A percentile compares a stretch with the other conserved stretches of the same genome.
These are phyloP conservation scores for Platanthera guangdongensis DNA, from an alignment of 106 monocot species.

Conservation along the genomic window DNA sequence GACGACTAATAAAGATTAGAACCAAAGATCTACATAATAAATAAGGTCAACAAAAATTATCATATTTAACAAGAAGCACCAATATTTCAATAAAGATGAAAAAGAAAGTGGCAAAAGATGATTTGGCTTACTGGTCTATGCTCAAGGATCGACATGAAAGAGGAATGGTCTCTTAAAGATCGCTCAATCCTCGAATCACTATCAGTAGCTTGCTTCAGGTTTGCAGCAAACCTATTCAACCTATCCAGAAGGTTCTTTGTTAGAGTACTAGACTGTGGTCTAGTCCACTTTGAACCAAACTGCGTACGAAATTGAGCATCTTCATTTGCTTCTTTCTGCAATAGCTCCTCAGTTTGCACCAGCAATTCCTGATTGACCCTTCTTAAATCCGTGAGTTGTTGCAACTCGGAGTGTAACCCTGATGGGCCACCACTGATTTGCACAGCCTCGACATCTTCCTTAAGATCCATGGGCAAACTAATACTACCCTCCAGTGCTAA, in stretches of 20 bases:
- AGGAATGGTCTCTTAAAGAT: constrained; percentile 51
- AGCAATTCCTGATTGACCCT: constrained; percentile 64
- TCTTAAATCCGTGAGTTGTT: constrained; percentile 63
- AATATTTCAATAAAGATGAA: background rate
- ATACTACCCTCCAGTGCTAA: constrained; percentile 49
- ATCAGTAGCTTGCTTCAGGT: constrained; percentile 79
- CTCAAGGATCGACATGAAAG: constrained; percentile 67
- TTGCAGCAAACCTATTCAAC: constrained; percentile 73
- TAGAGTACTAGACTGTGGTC: constrained; percentile 74
- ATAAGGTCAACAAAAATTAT: background rate
- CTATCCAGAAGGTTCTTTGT: constrained; percentile 83
- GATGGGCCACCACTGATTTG: constrained; percentile 62
- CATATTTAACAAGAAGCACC: background rate
- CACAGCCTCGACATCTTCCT: constrained; percentile 59
- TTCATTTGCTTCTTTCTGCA: constrained; percentile 84
- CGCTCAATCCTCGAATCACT: constrained; percentile 87
- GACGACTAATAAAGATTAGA: background rate
- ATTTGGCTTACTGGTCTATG: constrained; percentile 49
- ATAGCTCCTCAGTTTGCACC: constrained; percentile 62
- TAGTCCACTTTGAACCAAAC: constrained; percentile 69
- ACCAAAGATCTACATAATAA: background rate
- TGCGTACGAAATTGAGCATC: constrained; percentile 77
- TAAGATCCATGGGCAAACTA: constrained; percentile 57
- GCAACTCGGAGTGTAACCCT: constrained; percentile 50
- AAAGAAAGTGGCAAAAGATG: constrained; percentile 3